Percentiles rank a stretch among this genome's conserved stretches.
phyloP scores from a whole-genome alignment of 176 grass and related monocot species.

The Microstegium vimineum region DNA sequence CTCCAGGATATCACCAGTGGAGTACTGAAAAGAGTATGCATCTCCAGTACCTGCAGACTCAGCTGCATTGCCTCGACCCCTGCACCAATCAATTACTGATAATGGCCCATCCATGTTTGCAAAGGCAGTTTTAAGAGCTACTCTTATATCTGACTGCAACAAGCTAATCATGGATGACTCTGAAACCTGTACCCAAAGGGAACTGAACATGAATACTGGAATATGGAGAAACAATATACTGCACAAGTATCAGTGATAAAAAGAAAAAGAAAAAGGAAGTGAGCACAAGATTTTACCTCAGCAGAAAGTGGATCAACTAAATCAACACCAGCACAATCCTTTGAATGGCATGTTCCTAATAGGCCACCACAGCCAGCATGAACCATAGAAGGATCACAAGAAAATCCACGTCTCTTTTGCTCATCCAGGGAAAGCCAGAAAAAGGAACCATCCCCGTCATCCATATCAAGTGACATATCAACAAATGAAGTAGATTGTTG shows the following conservation, averaged over 20 bases:
- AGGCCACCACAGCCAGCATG: constrained; percentile 97
- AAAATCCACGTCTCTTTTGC: constrained; percentile 75
- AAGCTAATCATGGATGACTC: constrained; percentile 76
- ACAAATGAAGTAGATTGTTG: constrained; percentile 93
- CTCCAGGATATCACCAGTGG: constrained; percentile 56
- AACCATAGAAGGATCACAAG: constrained; percentile 85
- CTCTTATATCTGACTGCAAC: constrained; percentile 90
- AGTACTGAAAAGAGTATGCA: constrained; percentile 67
- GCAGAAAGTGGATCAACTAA: constrained; percentile 91
- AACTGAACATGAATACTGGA: constrained; percentile 2
- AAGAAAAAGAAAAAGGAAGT: constrained; percentile 14
- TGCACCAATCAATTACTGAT: constrained; percentile 92
- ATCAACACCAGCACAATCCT: constrained; percentile 89
- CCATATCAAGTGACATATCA: constrained; percentile 86
- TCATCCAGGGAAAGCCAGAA: constrained; percentile 86
- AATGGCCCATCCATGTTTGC: constrained; percentile 87
- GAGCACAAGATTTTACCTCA: constrained; percentile 56
- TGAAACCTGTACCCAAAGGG: constrained; percentile 63
- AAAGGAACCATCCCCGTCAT: constrained; percentile 80
- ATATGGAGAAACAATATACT: constrained; percentile 6
- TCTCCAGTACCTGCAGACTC: constrained; percentile 53
- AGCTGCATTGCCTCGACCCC: constrained; percentile 50
- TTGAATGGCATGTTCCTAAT: constrained; percentile 79
- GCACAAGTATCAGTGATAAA: constrained; percentile 10
- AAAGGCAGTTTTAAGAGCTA: constrained; percentile 85